Evolutionary conservation across 495 filamentous ascomycete genomes (phyloP).

Genomic region (Penicillium antarcticum): DNA sequence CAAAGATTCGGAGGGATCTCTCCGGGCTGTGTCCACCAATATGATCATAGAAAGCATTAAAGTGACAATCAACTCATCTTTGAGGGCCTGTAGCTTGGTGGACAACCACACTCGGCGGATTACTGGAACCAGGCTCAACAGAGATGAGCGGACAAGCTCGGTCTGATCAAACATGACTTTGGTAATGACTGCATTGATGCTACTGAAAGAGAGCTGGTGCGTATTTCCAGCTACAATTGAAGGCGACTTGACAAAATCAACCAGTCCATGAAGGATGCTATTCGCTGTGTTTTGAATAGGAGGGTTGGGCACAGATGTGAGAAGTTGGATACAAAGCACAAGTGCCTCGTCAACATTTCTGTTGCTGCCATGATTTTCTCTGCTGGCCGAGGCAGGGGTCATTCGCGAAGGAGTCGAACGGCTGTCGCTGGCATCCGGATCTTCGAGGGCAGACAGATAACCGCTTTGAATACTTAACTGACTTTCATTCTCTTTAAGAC

Average conservation of each 20-base stretch:
- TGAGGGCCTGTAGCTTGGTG: constrained; percentile 52
- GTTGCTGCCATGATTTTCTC: constrained; percentile 25
- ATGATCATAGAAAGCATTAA: constrained; percentile 56
- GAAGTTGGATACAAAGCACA: constrained; percentile 60
- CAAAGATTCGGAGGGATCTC: constrained; percentile 26
- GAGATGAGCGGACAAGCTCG: constrained; percentile 53
- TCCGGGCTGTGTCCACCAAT: constrained; percentile 23
- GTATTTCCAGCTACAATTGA: constrained; percentile 56
- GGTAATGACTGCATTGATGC: constrained; percentile 68
- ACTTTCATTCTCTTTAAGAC: constrained; percentile 20
- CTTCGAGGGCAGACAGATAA: constrained; percentile 24
- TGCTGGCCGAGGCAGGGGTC: constrained; percentile 24
- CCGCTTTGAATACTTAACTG: constrained; percentile 27
- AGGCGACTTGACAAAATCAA: constrained; percentile 57
- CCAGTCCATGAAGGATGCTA: constrained; percentile 53
- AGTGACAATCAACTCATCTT: constrained; percentile 72
- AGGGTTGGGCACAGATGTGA: constrained; percentile 67
- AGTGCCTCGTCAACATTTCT: constrained; percentile 52
- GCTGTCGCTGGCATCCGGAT: constrained; percentile 20
- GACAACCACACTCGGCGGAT: constrained; percentile 72
- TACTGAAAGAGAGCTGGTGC: constrained; percentile 68
- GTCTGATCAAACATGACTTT: constrained; percentile 65
- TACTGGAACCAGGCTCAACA: constrained; percentile 62
- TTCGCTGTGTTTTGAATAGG: constrained; percentile 60
- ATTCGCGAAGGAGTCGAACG: constrained; percentile 32